A percentile compares a stretch with the other conserved stretches of the same genome.
These are phyloP conservation scores for Pilatotrama ljubarskyi DNA, from an alignment of 768 basidiomycete genomes.

Conservation along the genomic window DNA sequence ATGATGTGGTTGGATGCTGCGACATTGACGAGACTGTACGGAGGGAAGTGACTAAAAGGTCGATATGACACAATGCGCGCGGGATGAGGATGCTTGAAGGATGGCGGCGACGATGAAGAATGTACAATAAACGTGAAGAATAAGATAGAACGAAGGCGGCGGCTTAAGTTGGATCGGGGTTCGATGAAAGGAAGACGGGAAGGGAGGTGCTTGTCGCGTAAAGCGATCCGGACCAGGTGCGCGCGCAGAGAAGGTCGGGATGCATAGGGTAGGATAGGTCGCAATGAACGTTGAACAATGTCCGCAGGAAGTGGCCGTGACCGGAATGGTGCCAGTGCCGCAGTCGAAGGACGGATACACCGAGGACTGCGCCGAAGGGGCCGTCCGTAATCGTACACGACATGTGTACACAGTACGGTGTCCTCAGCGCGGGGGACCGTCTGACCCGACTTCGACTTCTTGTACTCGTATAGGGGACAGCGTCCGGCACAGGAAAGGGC, in stretches of 20 bases:
- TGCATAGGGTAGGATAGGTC: conserved; percentile 44
- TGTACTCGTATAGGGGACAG: conserved; percentile 26
- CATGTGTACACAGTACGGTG: conserved; percentile 25
- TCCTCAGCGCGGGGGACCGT: conserved; percentile 16
- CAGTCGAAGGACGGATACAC: conserved; percentile 25
- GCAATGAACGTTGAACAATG: conserved; percentile 38
- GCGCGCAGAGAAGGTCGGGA: conserved; percentile 26
- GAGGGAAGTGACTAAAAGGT: conserved; percentile 24
- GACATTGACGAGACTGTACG: conserved; percentile 41
- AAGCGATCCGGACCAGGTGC: conserved; percentile 26
- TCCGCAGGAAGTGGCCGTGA: conserved; percentile 33
- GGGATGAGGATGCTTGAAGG: conserved; percentile 23
- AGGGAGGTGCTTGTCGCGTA: conserved; percentile 50
- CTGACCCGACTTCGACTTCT: conserved; percentile 25
- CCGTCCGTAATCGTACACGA: conserved; percentile 32
- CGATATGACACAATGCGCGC: conserved; percentile 29
- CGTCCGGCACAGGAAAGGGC: conserved; percentile 26
- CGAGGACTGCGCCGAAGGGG: conserved; percentile 22
- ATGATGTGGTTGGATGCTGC: conserved; percentile 43
- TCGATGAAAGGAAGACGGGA: conserved; percentile 39
- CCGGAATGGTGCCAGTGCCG: conserved; percentile 29
- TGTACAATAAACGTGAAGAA: conserved; percentile 74
- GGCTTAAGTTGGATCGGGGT: conserved; percentile 23
- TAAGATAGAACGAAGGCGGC: conserved; percentile 74
- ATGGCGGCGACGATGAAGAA: conserved; percentile 29